These are phyloP conservation scores for Cyberlindnera subsufficiens DNA, from an alignment of 805 yeast species.

Conservation along the genomic window DNA sequence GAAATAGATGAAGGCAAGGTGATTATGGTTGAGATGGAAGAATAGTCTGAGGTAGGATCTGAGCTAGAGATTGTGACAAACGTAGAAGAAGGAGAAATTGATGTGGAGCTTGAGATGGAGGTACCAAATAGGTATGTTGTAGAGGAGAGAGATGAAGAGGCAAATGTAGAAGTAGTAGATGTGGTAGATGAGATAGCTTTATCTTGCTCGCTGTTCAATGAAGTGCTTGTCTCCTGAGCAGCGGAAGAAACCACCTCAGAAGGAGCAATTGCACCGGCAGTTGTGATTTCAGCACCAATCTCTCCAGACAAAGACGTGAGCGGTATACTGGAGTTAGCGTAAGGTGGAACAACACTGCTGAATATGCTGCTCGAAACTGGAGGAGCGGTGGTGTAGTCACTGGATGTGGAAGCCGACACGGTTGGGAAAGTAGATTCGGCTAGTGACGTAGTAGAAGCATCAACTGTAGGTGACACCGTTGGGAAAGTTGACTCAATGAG, in stretches of 20 bases:
- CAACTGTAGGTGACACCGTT: neutral
- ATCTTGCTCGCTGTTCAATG: neutral
- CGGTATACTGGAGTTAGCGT: neutral
- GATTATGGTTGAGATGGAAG: slow-evolving; percentile 5
- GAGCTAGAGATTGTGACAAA: too few relatives aligned
- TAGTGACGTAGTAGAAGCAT: neutral
- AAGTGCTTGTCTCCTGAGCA: neutral
- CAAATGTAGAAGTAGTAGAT: slow-evolving; percentile 4
- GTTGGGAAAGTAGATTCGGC: neutral
- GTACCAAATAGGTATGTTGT: slow-evolving; percentile 6
- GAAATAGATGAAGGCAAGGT: slow-evolving; percentile 3
- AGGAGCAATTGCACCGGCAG: neutral
- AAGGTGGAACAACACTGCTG: neutral
- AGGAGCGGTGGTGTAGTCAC: neutral
- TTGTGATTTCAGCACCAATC: neutral
- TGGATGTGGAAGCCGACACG: neutral
- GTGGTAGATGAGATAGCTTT: neutral
- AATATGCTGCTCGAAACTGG: neutral
- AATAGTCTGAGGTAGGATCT: too few relatives aligned
- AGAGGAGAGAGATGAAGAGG: slow-evolving; percentile 5
- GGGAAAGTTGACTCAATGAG: neutral
- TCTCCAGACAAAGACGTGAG: neutral
- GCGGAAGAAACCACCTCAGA: slow-evolving; percentile 2
- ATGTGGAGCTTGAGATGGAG: too few relatives aligned
- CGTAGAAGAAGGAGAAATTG: too few relatives aligned